Evolutionary conservation across 805 yeast genomes (phyloP), one percentile per base, ranked within the genome.

Genomic region (Wickerhamomyces alni): DNA sequence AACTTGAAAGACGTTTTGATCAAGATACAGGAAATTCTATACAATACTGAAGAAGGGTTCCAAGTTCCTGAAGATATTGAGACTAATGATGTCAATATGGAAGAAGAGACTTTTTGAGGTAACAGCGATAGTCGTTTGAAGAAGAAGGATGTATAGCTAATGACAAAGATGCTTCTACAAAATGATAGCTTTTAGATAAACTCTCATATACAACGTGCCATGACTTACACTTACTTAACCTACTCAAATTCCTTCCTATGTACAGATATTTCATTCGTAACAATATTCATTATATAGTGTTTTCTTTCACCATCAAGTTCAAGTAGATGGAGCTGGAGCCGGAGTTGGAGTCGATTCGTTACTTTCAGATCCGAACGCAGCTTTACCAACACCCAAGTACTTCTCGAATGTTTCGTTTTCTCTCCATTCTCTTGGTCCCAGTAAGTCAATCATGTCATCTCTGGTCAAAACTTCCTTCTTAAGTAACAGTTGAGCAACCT

Each of bases 341-440:
- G 15, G 7, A 10, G 30, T 10, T 27, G 8, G 8, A 7, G 31
- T 6, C 8, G 31, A 28, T 28, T 28, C 31, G 18, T 28, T 16
- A 28, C 31, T 28, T 30, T 13, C 33, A 17, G 33, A 19, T 6
- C 33, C 33, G 18, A 19, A 30, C 11, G 51, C 45, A 33, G 41
- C 42, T 44, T 45, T 45, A 16, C 48, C 54, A 34, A 42, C 44
- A 10, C 52, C 85, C 44, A 89, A 66, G 55, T 89, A 89, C 59
- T 86, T 87, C 61, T 87, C 95, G 62, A 89, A 88, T 2, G 95
- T 95, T 56, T 84, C 94, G 54, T 84, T 84, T 55, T 83, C 87
- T 13, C 80, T 76, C 69, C 80, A 84, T 30, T 89, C 89, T 52
- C 94, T 71, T 46, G 81, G 78, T 1, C 95, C 95, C 27, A 84